A percentile compares a stretch with the other conserved stretches of the same genome.
Conservation (phyloP, 1,139 yeast genomes). For the Scheffersomyces lignicola region DNA sequence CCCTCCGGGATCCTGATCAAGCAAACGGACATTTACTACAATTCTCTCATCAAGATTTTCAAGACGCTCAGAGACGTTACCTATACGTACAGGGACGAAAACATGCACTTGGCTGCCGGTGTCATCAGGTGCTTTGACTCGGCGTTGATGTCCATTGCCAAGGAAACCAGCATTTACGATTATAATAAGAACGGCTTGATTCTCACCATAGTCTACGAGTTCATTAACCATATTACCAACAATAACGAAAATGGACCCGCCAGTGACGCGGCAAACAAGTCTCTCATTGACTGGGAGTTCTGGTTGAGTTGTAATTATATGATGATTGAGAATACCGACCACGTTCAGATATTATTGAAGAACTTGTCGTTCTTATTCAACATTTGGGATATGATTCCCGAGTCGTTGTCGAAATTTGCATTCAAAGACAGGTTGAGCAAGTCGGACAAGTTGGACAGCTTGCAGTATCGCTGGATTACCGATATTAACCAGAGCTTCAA, state of each 20-base stretch:
- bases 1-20: slow-evolving; percentile 13
- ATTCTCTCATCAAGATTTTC: slow-evolving; percentile 42
- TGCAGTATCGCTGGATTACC: slow-evolving; percentile 30
- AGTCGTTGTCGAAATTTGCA: slow-evolving; percentile 14
- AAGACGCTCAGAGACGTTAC: slow-evolving; percentile 48
- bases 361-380: slow-evolving; percentile 69
- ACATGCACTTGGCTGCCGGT: slow-evolving; percentile 16
- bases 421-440: not conserved
- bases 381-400: slow-evolving; percentile 74
- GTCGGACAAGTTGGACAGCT: slow-evolving; percentile 1
- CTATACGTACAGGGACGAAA: slow-evolving; percentile 18
- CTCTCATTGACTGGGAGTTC: slow-evolving; percentile 64
- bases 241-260: slow-evolving; percentile 11
- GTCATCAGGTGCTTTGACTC: slow-evolving; percentile 27
- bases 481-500: slow-evolving; percentile 41
- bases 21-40: slow-evolving; percentile 35
- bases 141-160: slow-evolving; percentile 37
- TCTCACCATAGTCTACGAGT: slow-evolving; percentile 47
- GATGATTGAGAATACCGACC: slow-evolving; percentile 60
- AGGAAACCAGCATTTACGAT: slow-evolving; percentile 46
- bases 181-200: slow-evolving; percentile 43
- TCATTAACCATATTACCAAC: slow-evolving; percentile 38
- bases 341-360: slow-evolving; percentile 61
- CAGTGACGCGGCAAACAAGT: slow-evolving; percentile 4
- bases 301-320: slow-evolving; percentile 66